Conservation (phyloP, 1,139 yeast genomes). For the Lodderomyces orthopsilosis region DNA sequence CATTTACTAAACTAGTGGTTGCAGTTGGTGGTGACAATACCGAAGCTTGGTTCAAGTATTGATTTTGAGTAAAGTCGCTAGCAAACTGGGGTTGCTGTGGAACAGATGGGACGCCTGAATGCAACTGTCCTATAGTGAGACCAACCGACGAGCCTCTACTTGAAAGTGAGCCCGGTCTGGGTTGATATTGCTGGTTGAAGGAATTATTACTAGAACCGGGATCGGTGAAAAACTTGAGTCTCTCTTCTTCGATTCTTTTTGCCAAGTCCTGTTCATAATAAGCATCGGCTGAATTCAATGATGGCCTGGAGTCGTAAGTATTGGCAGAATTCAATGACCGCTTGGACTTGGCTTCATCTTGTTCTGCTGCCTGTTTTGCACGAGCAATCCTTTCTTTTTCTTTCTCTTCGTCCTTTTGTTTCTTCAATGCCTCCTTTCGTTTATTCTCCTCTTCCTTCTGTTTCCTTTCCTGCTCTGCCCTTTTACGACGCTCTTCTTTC, state of each 20-base stretch:
- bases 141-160: conserved; percentile 17
- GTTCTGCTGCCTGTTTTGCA: conserved; percentile 25
- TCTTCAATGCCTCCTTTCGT: conserved; percentile 41
- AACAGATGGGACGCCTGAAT: conserved; percentile 7
- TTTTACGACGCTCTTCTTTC: conserved; percentile 47
- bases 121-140: conserved; percentile 13
- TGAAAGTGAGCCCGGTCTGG: conserved; percentile 28
- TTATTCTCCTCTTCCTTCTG: conserved; percentile 46
- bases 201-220: neutral
- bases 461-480: conserved; percentile 40
- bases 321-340: conserved; percentile 8
- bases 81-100: conserved; percentile 7
- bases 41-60: conserved; percentile 4
- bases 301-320: neutral
- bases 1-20: conserved; percentile 7
- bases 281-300: conserved; percentile 4
- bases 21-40: conserved; percentile 12
- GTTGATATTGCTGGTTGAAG: conserved; percentile 25
- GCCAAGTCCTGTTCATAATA: conserved; percentile 9
- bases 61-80: conserved; percentile 5
- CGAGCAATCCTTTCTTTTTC: conserved; percentile 22
- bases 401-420: conserved; percentile 40
- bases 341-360: conserved; percentile 30
- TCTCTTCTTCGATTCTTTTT: conserved; percentile 9
- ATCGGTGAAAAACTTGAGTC: conserved; percentile 2